These are phyloP conservation scores for Linnemannia zychae DNA, from an alignment of 192 early-diverging fungal genomes.

Conservation along the genomic window DNA sequence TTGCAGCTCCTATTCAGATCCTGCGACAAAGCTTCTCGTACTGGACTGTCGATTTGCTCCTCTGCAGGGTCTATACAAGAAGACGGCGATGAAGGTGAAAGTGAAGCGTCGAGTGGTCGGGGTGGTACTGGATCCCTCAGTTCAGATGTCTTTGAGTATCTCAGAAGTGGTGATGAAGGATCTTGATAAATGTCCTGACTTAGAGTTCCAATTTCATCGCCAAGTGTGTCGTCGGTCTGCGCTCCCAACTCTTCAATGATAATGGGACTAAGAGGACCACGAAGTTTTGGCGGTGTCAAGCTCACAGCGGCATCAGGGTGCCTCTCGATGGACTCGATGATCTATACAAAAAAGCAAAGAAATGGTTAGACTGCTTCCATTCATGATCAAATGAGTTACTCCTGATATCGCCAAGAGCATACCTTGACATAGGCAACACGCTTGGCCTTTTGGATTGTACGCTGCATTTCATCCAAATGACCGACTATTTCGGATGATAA, in stretches of 20 bases:
- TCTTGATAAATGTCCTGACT: constrained; percentile 1
- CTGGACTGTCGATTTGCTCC: not conserved
- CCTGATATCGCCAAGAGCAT: not conserved
- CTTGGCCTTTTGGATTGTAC: constrained; percentile 37
- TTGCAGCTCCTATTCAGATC: not conserved
- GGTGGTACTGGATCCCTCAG: too few species aligned
- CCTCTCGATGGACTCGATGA: constrained; percentile 22
- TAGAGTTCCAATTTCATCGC: not conserved
- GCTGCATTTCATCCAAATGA: constrained; percentile 32
- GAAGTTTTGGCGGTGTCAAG: not conserved
- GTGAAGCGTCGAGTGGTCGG: not conserved
- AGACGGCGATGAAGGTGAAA: not conserved
- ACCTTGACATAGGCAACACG: constrained; percentile 34
- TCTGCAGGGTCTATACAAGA: not conserved
- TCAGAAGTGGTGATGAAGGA: constrained; percentile 27
- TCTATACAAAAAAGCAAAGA: constrained; percentile 5
- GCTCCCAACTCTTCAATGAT: constrained; percentile 3
- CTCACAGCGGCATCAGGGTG: constrained; percentile 18
- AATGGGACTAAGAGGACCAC: not conserved
- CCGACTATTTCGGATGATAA: constrained; percentile 21
- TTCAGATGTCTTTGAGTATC: constrained; percentile 17
- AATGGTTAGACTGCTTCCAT: too few species aligned
- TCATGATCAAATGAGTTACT: not conserved
- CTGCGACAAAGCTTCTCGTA: not conserved
- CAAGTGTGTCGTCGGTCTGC: not conserved